Percentiles rank a stretch among this genome's conserved stretches.
These are phyloP conservation scores for Pythium volutum DNA, from an alignment of 352 stramenopile genomes.

Conservation along the genomic window DNA sequence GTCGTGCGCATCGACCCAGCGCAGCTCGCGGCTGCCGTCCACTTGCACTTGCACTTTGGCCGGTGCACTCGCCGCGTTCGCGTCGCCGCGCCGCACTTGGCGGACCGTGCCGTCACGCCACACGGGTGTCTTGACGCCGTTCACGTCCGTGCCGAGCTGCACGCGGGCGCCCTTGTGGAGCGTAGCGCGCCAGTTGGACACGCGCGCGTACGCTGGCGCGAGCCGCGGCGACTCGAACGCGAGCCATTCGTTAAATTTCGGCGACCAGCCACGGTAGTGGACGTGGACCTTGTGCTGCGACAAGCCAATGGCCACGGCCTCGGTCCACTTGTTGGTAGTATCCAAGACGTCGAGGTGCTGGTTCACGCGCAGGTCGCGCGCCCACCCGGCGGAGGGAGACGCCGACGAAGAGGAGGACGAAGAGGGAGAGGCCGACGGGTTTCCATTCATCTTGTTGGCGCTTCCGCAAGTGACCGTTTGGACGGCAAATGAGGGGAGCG, in stretches of 20 bases:
- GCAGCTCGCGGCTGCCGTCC: constrained; percentile 38
- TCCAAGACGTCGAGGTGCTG: constrained; percentile 67
- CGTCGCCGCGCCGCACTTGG: constrained; percentile 15
- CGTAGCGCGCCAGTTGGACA: constrained; percentile 53
- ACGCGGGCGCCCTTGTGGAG: constrained; percentile 52
- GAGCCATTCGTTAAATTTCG: constrained; percentile 97
- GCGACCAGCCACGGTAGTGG: constrained; percentile 96
- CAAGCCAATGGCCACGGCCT: constrained; percentile 47
- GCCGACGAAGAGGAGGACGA: too few species aligned
- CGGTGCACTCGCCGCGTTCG: neutral
- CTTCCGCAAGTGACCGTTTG: too few species aligned
- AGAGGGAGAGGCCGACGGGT: too few species aligned
- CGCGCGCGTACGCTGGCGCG: constrained; percentile 85
- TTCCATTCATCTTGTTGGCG: too few species aligned
- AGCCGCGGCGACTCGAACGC: constrained; percentile 85
- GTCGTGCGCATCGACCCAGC: constrained; percentile 53
- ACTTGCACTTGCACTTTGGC: constrained; percentile 42
- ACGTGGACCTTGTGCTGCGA: constrained; percentile 67
- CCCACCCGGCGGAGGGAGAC: constrained; percentile 27
- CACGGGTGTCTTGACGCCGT: constrained; percentile 33
- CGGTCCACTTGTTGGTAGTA: constrained; percentile 64
- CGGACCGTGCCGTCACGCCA: constrained; percentile 50
- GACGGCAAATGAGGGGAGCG: neutral
- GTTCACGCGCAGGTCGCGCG: constrained; percentile 38
- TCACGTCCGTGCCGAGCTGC: constrained; percentile 39